phyloP scores from a whole-genome alignment of 192 early-diverging fungal species.

The Diversispora epigaea region DNA sequence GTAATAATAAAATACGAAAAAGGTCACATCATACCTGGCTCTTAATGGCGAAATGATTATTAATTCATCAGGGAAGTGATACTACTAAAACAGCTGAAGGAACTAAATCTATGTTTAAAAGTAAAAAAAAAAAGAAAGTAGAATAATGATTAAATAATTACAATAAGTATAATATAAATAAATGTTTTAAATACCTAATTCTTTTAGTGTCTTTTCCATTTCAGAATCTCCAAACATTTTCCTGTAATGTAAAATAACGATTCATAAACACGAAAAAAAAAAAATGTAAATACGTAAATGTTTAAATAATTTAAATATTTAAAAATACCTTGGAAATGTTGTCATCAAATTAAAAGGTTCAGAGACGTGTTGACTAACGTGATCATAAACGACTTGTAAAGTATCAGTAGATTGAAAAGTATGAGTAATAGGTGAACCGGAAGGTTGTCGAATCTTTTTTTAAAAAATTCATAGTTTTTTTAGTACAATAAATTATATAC shows the following conservation, averaged over 20 bases:
- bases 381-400: conserved; percentile 60
- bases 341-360: conserved; percentile 62
- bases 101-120: conserved; percentile 3
- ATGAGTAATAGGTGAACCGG: conserved; percentile 51
- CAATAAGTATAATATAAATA: background rate
- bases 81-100: conserved; percentile 9
- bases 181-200: conserved; percentile 14
- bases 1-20: too few relatives aligned
- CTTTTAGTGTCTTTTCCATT: conserved; percentile 13
- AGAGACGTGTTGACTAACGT: conserved; percentile 48
- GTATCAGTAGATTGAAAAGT: conserved; percentile 62
- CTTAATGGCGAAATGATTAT: background rate
- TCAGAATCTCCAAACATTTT: conserved; percentile 4
- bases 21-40: background rate
- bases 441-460: conserved; percentile 9
- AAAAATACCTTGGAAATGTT: conserved; percentile 63
- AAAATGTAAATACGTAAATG: background rate
- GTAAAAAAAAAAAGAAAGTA: background rate
- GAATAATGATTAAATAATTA: background rate
- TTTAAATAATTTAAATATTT: background rate
- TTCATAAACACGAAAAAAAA: background rate
- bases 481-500: background rate
- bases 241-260: background rate
- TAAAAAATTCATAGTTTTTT: too few relatives aligned
- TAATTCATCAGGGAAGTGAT: background rate